Conservation (phyloP, 2,329 filamentous ascomycete genomes). For the Cladorrhinum sp. region DNA sequence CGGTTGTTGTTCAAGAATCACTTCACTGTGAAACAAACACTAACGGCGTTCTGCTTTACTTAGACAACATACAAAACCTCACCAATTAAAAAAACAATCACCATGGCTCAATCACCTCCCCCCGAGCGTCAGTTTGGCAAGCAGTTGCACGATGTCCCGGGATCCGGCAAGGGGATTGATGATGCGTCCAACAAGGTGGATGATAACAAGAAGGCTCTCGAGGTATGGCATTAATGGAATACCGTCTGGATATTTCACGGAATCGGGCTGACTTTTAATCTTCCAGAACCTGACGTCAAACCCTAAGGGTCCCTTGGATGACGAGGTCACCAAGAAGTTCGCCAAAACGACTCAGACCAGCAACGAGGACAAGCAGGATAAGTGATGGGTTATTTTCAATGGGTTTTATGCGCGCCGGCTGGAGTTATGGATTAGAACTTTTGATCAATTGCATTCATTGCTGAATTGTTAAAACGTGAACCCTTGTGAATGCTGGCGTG, state of each 20-base stretch:
- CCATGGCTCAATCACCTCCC: conserved; percentile 70
- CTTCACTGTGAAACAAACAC: too few species aligned
- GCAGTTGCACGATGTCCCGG: conserved; percentile 60
- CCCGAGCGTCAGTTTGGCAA: conserved; percentile 64
- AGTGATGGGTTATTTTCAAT: not conserved
- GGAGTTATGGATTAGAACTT: not conserved
- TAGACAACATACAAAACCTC: not conserved
- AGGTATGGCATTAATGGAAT: conserved; percentile 44
- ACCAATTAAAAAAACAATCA: conserved; percentile 44
- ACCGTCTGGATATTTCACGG: too few species aligned
- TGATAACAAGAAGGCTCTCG: conserved; percentile 49
- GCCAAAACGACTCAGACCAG: conserved; percentile 42
- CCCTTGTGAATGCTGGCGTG: too few species aligned
- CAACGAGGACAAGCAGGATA: not conserved
- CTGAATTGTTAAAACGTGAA: not conserved
- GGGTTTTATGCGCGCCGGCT: not conserved
- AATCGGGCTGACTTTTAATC: not conserved
- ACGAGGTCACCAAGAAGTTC: conserved; percentile 59
- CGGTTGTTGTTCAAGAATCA: too few species aligned
- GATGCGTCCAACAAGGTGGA: conserved; percentile 53
- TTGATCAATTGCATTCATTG: not conserved
- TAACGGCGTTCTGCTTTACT: too few species aligned
- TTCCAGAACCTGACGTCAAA: conserved; percentile 57
- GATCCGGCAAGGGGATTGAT: conserved; percentile 56
- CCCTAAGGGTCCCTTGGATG: conserved; percentile 62